Conservation (phyloP, 331 rosid species). For the Telfairia occidentalis region DNA sequence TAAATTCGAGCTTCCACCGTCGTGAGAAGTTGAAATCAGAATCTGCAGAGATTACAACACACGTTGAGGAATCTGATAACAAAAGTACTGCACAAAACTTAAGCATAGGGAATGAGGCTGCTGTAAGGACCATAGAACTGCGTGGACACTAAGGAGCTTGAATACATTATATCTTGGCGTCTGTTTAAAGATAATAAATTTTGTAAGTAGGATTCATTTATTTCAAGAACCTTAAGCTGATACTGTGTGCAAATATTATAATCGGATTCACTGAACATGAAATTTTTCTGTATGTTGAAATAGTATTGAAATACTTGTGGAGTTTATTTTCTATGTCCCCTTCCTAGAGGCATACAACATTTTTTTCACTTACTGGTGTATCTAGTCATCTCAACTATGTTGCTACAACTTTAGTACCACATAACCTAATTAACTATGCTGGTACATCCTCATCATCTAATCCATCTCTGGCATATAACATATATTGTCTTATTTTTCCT, state of each 20-base stretch:
- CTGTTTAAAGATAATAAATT: background rate
- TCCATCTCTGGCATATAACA: background rate
- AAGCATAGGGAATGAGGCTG: slow-evolving; percentile 38
- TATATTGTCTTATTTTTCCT: background rate
- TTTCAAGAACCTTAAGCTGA: background rate
- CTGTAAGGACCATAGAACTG: slow-evolving; percentile 32
- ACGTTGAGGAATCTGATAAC: slow-evolving; percentile 14
- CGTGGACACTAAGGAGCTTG: slow-evolving; percentile 20
- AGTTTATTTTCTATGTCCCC: background rate
- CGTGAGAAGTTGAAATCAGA: slow-evolving; percentile 18
- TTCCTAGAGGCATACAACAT: background rate
- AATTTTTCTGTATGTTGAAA: background rate
- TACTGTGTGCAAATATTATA: background rate
- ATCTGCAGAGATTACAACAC: slow-evolving; percentile 10
- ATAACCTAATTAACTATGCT: too few species aligned
- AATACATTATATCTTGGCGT: background rate
- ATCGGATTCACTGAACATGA: background rate
- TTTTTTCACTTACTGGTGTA: background rate
- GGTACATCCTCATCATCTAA: background rate
- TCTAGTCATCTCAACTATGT: background rate
- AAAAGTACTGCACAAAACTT: slow-evolving; percentile 21
- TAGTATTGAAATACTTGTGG: background rate
- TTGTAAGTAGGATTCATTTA: slow-evolving; percentile 14
- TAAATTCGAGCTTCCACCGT: slow-evolving; percentile 23
- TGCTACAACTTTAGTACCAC: background rate